Evolutionary conservation across 2,329 filamentous ascomycete genomes (phyloP), one percentile per base, ranked within the genome.

Genomic region (Drechslerella coelobrocha): DNA sequence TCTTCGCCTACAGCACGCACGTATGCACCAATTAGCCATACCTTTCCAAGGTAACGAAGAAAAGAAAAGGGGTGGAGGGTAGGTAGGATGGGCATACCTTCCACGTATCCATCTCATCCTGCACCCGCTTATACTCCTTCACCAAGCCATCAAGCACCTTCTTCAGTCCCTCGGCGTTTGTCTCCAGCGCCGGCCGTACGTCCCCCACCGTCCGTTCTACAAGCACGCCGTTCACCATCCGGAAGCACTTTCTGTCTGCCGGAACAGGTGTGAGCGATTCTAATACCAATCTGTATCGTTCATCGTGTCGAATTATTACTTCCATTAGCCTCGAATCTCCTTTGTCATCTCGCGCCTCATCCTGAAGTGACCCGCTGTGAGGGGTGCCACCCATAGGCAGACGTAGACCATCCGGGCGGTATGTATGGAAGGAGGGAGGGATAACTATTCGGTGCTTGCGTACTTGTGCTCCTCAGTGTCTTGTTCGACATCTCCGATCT

Each of bases 401-500:
- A 12, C 29, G 12, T 23, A 47, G 17, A 37, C 17, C 39, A n/a
- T 41, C 43, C 43, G 31, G 29, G 29, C 41, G 24, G 23, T n/a
- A 34, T 8, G 37, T 24, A 14, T 29, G 8, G 8, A 29, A 72
- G 52, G 73, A 72, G 14, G 43, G 43, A 37, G 45, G 54, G 54
- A 17, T 29, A 21, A 24, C 21, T 29, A 53, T 53, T n/a, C 12
- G 14, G 17, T 7, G 17, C 68, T 80, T 27, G 81, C 89, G 78
- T 81, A 97, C 94, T 96, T 97, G 83, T 99, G 94, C 79, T 99
- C 94, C 80, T 99, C 94, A 19, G 90, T 88, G 79, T 97, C 94
- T 79, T 96, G 91, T 81, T 99, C 94, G 62, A 99, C 92, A 78
- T 97, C 92, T 41, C 94, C 94, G 75, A 99, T 97, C 80, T 96